These are phyloP conservation scores for Monilinia laxa DNA, from an alignment of 2,329 filamentous ascomycete genomes.

Conservation along the genomic window DNA sequence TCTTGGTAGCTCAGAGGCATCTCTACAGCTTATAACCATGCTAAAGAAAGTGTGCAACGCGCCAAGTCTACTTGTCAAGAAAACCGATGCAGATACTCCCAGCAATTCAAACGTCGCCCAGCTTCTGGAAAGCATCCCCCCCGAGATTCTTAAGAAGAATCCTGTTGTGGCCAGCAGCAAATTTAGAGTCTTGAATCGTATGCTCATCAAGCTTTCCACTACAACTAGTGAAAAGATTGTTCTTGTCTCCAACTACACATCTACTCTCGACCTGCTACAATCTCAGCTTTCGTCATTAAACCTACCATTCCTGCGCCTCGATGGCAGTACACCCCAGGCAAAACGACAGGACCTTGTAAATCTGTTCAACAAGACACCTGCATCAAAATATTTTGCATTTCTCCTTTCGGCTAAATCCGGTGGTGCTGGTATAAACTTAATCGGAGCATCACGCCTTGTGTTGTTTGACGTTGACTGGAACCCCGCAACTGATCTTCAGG, in stretches of 20 bases:
- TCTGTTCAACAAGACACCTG: conserved; percentile 62
- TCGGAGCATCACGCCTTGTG: conserved; percentile 67
- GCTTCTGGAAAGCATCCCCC: conserved; percentile 54
- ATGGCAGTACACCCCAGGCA: conserved; percentile 62
- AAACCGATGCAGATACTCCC: conserved; percentile 40
- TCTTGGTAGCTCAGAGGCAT: conserved; percentile 60
- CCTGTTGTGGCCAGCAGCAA: conserved; percentile 62
- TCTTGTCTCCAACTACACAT: conserved; percentile 74
- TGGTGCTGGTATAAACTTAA: conserved; percentile 67
- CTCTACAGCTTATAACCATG: conserved; percentile 68
- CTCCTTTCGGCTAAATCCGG: conserved; percentile 72
- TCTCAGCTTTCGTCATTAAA: conserved; percentile 59
- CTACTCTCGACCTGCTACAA: conserved; percentile 66
- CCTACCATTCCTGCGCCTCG: conserved; percentile 64
- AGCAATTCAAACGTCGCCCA: conserved; percentile 42
- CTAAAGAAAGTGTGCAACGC: conserved; percentile 75
- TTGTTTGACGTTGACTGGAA: conserved; percentile 78
- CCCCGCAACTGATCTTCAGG: conserved; percentile 69
- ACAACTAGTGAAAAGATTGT: conserved; percentile 69
- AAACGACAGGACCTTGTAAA: conserved; percentile 69
- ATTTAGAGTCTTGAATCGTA: conserved; percentile 63
- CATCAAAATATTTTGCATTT: conserved; percentile 63
- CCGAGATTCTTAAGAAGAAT: conserved; percentile 52
- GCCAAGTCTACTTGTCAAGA: conserved; percentile 59
- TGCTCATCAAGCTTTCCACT: conserved; percentile 60